Evolutionary conservation across 768 basidiomycete genomes (phyloP).

Genomic region (Boletus barrowsii): DNA sequence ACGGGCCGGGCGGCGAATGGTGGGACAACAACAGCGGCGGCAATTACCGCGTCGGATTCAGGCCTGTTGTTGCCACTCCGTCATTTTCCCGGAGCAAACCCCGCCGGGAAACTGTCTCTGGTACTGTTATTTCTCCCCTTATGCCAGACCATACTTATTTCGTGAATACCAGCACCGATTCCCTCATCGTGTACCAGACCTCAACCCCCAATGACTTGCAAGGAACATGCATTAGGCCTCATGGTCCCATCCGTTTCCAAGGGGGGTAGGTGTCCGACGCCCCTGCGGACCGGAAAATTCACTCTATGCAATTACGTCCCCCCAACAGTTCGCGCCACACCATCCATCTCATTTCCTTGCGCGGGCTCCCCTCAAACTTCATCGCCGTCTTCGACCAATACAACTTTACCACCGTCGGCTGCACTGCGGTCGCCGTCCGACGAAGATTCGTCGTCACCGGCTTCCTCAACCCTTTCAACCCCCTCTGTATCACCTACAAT

Average conservation of each 20-base stretch:
- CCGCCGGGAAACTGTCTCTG: conserved; percentile 22
- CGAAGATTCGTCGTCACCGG: conserved; percentile 21
- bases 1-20: conserved; percentile 64
- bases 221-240: conserved; percentile 11
- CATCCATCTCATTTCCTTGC: conserved; percentile 3
- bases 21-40: conserved; percentile 88
- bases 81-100: not conserved
- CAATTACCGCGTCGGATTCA: conserved; percentile 80
- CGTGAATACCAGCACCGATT: conserved; percentile 5
- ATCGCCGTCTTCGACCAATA: not conserved
- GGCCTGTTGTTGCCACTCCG: conserved; percentile 5
- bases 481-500: conserved; percentile 22
- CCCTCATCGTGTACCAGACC: not conserved
- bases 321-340: conserved; percentile 13
- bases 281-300: conserved; percentile 21
- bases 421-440: not conserved
- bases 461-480: conserved; percentile 29
- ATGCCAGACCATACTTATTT: conserved; percentile 1
- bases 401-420: not conserved
- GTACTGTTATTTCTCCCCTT: conserved; percentile 4
- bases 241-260: conserved; percentile 4
- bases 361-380: not conserved
- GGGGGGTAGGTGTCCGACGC: not conserved
- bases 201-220: conserved; percentile 1
- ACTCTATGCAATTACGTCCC: conserved; percentile 34